phyloP scores from a whole-genome alignment of 148 eudicot species.

The Camellia granthamiana region DNA sequence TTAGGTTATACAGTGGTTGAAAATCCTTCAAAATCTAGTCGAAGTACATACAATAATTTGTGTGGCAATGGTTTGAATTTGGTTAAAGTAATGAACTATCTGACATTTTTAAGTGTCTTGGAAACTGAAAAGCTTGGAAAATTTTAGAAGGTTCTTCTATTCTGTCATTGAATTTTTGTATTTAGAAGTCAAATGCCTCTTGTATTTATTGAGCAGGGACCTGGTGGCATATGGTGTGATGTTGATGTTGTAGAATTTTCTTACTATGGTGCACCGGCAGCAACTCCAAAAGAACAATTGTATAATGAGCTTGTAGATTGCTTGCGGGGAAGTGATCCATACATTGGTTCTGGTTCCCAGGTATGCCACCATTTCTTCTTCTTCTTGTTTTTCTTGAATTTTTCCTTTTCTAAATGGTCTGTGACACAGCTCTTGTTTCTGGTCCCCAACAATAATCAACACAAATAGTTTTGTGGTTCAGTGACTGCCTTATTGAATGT shows the following conservation, averaged over 20 bases:
- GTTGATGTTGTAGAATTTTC: conserved; percentile 70
- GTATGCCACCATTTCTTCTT: conserved; percentile 21
- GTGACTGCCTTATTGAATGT: too few relatives aligned
- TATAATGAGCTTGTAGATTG: conserved; percentile 64
- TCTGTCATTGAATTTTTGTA: not conserved
- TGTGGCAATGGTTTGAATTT: not conserved
- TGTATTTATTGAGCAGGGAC: conserved; percentile 41
- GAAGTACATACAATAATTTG: not conserved
- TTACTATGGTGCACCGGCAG: conserved; percentile 61
- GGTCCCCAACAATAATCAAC: too few relatives aligned
- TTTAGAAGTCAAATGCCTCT: not conserved
- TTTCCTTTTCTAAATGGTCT: too few relatives aligned
- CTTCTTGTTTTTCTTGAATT: not conserved
- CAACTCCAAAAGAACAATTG: conserved; percentile 62
- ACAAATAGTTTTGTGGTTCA: too few relatives aligned
- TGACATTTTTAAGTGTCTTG: not conserved
- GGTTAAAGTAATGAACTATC: not conserved
- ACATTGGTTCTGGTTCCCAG: conserved; percentile 76
- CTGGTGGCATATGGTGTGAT: conserved; percentile 78
- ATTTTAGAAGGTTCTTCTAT: not conserved
- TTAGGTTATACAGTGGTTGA: not conserved
- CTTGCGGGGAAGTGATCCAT: conserved; percentile 63
- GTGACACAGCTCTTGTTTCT: too few relatives aligned
- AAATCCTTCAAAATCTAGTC: not conserved
- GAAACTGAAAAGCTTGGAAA: not conserved